Base-by-base conservation (phyloP, 495 filamentous ascomycete genomes). In the Chlorociboria aeruginascens region DNA sequence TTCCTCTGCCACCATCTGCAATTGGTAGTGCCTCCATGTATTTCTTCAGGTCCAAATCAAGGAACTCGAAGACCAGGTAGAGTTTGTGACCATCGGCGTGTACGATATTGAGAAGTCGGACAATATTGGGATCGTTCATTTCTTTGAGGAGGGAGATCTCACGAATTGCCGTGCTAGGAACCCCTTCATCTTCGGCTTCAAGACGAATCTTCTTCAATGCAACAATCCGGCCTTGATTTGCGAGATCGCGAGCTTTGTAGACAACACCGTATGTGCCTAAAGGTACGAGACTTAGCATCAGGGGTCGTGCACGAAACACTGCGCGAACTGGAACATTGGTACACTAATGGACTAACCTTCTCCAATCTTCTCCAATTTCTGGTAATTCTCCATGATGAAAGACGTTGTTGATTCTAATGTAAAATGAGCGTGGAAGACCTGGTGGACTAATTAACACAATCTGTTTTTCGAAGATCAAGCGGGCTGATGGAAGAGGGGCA, bases 311-410 rank as follows among this genome's bases (percentile, higher is more conserved):
- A 10, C 13, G 28, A 40, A 7, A 39, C 42, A 20, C 6, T 46
- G 11, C 6, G 25, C 28, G 43, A 42, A 10, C 37, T 20, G 39
- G n/a, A 25, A 14, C 43, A 17, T n/a, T 31, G 13, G 16, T 1
- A 28, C 13, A 46, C 1, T 3, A 9, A 31, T 44, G 12, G 31
- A 44, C 65, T 60, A 66, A 95, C 92, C 92, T 76, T 99, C 92
- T 58, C 92, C 92, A 66, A 99, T 93, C 71, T 99, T 99, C 73
- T 99, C 92, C 49, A 99, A 83, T 70, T 96, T 96, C 72, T 97
- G 89, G 66, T 99, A 99, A 65, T 96, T 95, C 63, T 99, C 92
- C 92, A 99, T 99, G 54, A 50, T 59, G 59, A 40, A 54, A 9
- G 39, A 52, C 55, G 48, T 45, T 57, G 48, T 45, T 44, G 16